A percentile compares a stretch with the other conserved stretches of the same genome.
These are phyloP conservation scores for Chrysophaeum taylorii DNA, from an alignment of 352 stramenopile species.

Conservation along the genomic window DNA sequence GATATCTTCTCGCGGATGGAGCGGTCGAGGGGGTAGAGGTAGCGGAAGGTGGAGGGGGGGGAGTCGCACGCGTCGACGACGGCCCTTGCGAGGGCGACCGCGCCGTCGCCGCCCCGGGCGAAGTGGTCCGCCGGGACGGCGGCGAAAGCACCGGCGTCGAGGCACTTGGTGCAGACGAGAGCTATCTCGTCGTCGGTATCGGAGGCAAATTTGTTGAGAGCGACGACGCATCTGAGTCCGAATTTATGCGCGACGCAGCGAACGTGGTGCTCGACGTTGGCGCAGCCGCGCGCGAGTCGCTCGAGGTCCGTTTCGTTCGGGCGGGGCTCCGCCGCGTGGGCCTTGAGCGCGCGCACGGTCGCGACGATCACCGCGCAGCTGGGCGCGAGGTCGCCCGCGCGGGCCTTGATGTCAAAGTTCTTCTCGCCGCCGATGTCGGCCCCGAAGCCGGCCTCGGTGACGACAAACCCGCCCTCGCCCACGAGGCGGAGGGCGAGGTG, in stretches of 20 bases:
- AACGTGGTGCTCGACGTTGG: conserved; percentile 51
- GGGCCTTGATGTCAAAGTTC: conserved; percentile 99
- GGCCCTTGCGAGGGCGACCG: conserved; percentile 74
- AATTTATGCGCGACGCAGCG: conserved; percentile 57
- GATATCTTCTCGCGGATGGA: conserved; percentile 88
- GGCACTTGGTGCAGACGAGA: conserved; percentile 70
- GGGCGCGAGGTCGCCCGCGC: conserved; percentile 80
- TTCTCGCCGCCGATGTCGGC: conserved; percentile 88
- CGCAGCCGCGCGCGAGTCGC: conserved; percentile 72
- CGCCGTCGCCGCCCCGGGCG: conserved; percentile 83
- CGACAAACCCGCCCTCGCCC: conserved; percentile 80
- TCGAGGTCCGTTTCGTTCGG: conserved; percentile 83
- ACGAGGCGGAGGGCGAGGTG: conserved; percentile 87
- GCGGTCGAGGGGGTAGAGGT: conserved; percentile 83
- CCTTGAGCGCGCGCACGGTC: conserved; percentile 95
- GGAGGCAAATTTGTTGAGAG: conserved; percentile 76
- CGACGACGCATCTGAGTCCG: conserved; percentile 87
- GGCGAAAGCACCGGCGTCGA: conserved; percentile 82
- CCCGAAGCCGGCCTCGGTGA: conserved; percentile 96
- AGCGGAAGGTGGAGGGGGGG: conserved; percentile 71
- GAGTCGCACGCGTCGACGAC: conserved; percentile 74
- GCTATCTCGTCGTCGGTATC: conserved; percentile 80
- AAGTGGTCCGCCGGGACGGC: conserved; percentile 77
- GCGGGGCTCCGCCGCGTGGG: conserved; percentile 88
- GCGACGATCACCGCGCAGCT: conserved; percentile 93